Evolutionary conservation across 2,329 filamentous ascomycete species (phyloP).

Genomic region (Cercospora sp.): DNA sequence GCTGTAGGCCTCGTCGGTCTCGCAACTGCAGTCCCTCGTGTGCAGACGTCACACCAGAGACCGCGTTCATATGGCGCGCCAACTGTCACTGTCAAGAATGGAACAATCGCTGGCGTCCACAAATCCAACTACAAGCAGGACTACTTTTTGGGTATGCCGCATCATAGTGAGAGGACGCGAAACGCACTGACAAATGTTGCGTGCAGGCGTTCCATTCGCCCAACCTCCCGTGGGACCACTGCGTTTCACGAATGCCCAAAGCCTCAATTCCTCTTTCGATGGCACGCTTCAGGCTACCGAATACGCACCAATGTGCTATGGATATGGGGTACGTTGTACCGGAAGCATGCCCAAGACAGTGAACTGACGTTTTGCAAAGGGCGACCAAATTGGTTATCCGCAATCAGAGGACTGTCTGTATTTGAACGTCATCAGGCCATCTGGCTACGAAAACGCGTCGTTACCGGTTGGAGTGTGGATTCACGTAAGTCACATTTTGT

Average conservation of each 20-base stretch:
- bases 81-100: constrained; percentile 46
- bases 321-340: constrained; percentile 38
- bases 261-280: constrained; percentile 43
- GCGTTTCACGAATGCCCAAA: constrained; percentile 39
- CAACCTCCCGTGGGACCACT: constrained; percentile 40
- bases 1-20: constrained; percentile 16
- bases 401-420: constrained; percentile 62
- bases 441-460: constrained; percentile 45
- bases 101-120: constrained; percentile 45
- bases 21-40: constrained; percentile 14
- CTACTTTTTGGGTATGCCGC: constrained; percentile 42
- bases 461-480: constrained; percentile 64
- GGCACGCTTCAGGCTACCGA: constrained; percentile 43
- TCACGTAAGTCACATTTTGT: not conserved
- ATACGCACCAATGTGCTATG: constrained; percentile 48
- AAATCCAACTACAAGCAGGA: constrained; percentile 48
- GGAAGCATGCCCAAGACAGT: not conserved
- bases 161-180: not conserved
- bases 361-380: constrained; percentile 14
- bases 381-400: constrained; percentile 39
- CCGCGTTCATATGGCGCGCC: constrained; percentile 27
- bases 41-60: constrained; percentile 2
- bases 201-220: constrained; percentile 42
- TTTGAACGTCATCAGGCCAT: constrained; percentile 61
- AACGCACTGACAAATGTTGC: not conserved